Base-by-base conservation (phyloP, 176 grass and related monocot species). In the Dactylis glomerata region DNA sequence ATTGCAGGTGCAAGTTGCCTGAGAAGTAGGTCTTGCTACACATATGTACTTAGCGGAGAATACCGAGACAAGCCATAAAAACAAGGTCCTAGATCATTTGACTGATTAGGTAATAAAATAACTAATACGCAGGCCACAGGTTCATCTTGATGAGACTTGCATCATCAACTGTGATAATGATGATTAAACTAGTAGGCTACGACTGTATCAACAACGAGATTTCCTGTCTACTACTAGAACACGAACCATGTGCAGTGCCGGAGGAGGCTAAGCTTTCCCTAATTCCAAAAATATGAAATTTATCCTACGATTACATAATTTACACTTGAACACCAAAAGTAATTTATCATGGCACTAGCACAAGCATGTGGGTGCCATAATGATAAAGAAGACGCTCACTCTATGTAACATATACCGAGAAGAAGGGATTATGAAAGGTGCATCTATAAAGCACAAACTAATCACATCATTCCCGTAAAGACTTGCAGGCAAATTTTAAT, bases 241-340 rank as follows among this genome's bases (percentile, higher is more conserved):
- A 93, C 45, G 62, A 79, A 73, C 91, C 91, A 93, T 93, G 91
- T 90, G 91, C 88, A 50, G 24, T 31, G 44, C 70, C 61, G 72
- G 62, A 45, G 61, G 31, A 81, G 38, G 86, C 55, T 86, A 70
- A 61, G 64, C 77, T 90, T 90, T 87, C 57, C 57, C 68, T 74
- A 70, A 81, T 82, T 61, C 45, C 71, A 81, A 79, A 52, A 85
- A 80, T 27, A 79, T 77, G 85, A 64, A 76, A 41, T 49, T 79
- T 70, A 93, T 81, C 82, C 78, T 41, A 68, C 67, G 68, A 67
- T 85, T 74, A 88, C 70, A 88, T 74, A 83, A 87, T 93, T 75
- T 87, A 74, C 56, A 85, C 81, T 82, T 84, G 81, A 91, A 91
- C 81, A 76, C 52, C 76, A 81, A 80, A 64, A 22, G 27, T 86